Conservation (phyloP, 495 filamentous ascomycete genomes). For the Parachaetomium inaequale region DNA sequence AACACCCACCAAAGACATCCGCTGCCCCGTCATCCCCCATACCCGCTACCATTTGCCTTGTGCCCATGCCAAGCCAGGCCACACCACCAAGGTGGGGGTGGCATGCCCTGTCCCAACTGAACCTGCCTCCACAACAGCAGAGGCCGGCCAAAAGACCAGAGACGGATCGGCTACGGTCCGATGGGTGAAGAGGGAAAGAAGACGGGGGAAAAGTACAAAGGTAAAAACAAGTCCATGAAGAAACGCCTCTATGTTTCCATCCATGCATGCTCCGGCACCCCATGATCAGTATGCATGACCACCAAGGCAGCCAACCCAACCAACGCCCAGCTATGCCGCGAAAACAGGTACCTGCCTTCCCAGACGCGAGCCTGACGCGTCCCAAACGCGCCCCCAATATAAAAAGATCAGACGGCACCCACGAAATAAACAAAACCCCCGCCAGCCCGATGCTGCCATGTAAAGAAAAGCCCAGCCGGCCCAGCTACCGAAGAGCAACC, state of each 20-base stretch:
- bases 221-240: background rate
- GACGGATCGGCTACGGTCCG: background rate
- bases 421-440: background rate
- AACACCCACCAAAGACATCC: too few relatives aligned
- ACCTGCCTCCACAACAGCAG: background rate
- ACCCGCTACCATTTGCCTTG: too few relatives aligned
- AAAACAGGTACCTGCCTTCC: background rate
- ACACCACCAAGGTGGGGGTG: too few relatives aligned
- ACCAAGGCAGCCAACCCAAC: background rate
- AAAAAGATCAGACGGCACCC: background rate
- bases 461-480: background rate
- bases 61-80: too few relatives aligned
- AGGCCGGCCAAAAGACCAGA: background rate
- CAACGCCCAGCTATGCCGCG: slow-evolving; percentile 11
- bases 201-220: background rate
- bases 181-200: background rate
- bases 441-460: background rate
- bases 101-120: too few relatives aligned
- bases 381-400: background rate
- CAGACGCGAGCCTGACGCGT: background rate
- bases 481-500: background rate
- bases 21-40: too few relatives aligned
- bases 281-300: too few relatives aligned
- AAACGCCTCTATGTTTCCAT: background rate
- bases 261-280: background rate